Evolutionary conservation across 495 filamentous ascomycete species (phyloP), one percentile per base, ranked within the genome.

Genomic region (Opeltia flavorubescens): DNA sequence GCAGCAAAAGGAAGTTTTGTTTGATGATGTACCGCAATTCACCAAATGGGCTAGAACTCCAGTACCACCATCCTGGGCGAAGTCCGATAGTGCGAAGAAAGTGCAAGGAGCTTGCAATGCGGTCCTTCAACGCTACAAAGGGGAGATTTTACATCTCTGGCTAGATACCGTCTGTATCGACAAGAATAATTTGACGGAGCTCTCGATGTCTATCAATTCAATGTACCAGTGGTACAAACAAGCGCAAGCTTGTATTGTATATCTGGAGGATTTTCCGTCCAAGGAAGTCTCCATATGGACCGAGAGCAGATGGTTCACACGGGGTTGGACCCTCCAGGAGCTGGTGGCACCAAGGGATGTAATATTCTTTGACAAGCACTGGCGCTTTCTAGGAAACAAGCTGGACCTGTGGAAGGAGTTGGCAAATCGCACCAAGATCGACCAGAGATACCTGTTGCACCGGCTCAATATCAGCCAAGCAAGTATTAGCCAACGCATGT

Each of bases 141-240:
- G 6, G 25, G 4, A 11, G n/a, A 15, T 46, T 5, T 3, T 17
- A 18, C 18, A 47, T 15, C 4, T 47, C 9, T 58, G 54, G 54
- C 11, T 57, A 1, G 54, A 57, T 26, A 57, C 54, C 24, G 56
- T 50, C 25, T 55, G 45, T 29, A 55, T 57, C 17, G 30, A 53
- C 24, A 48, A 56, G 35, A 13, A 27, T 7, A 39, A 50, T 27
- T 18, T 29, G 18, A 42, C 13, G 12, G 54, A 56, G 28, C 11
- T 51, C 4, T 50, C 47, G 7, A 24, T 11, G 45, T 25, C 49
- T 3, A 51, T 51, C 47, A 51, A 51, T 25, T 41, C 28, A 1
- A 51, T 51, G 49, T 51, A 28, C 20, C 28, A 28, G 15, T 42
- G 47, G 47, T 51, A 51, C 43, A 35, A 18, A n/a, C 9, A 49